Evolutionary conservation across 805 yeast genomes (phyloP), one percentile per base, ranked within the genome.

Genomic region (Ogataea sp.): DNA sequence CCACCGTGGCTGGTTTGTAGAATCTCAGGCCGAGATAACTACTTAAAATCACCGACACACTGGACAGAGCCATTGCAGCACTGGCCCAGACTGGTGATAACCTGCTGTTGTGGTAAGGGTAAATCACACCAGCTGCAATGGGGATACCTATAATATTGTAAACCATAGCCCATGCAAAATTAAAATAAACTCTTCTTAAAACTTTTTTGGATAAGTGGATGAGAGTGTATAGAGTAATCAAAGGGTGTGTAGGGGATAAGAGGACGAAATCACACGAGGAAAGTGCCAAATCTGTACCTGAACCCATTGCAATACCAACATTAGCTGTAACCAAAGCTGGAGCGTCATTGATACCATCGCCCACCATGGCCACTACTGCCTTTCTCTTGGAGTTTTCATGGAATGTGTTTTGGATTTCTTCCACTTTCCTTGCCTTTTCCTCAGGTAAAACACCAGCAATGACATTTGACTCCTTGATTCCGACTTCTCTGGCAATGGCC

Each of bases 341-440:
- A 0, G 93, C 87, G 57, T 84, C 93, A 54, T 83, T 84, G 26
- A 83, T 77, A 17, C 93, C 93, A 50, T 83, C 93, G 9, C 93
- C 93, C 8, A 83, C 80, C 89, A 83, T 82, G 0, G 86, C 88
- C 3, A 78, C 80, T 18, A 73, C 50, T 32, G 55, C 50, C 16
- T 38, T 53, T 49, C 14, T 52, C 28, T 43, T 46, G 6, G 38
- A 33, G 3, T 42, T 44, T 11, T 55, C 39, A 32, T 56, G 55
- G 33, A 54, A 67, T 2, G 72, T 62, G 31, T 60, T 53, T 50
- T 79, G 81, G 11, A 83, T 64, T 68, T 71, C 65, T 44, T 68
- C 64, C 29, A 83, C 63, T 50, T 75, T 71, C 20, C 65, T 70
- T 7, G 84, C 80, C 55, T 84, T 84, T 40, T 79, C 86, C 38